These are phyloP conservation scores for Pulveroboletus sp. DNA, from an alignment of 768 basidiomycete genomes.

Conservation along the genomic window DNA sequence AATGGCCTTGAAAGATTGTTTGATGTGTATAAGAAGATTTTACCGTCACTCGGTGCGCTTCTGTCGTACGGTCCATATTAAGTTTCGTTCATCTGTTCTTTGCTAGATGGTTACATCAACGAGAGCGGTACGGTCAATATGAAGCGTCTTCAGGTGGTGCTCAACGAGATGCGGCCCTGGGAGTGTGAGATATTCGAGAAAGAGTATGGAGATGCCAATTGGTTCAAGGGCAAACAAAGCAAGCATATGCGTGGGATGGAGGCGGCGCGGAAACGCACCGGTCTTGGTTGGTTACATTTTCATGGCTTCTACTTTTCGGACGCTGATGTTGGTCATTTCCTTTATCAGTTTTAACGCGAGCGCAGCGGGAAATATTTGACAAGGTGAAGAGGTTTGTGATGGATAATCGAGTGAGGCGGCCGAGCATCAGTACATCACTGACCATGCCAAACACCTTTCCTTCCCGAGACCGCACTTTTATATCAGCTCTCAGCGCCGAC, in stretches of 20 bases:
- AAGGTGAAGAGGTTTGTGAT: constrained; percentile 73
- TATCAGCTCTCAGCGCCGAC: constrained; percentile 69
- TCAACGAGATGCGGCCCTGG: constrained; percentile 85
- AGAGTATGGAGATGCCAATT: constrained; percentile 84
- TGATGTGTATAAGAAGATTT: constrained; percentile 89
- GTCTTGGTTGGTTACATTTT: constrained; percentile 51
- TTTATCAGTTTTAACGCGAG: constrained; percentile 57
- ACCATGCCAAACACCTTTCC: constrained; percentile 76
- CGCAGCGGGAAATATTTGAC: constrained; percentile 77
- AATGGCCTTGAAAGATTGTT: constrained; percentile 92
- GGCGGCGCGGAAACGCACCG: constrained; percentile 50
- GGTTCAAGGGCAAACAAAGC: constrained; percentile 91
- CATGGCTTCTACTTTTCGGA: not conserved
- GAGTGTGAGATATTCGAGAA: constrained; percentile 90
- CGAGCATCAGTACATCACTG: constrained; percentile 40
- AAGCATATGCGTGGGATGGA: constrained; percentile 69
- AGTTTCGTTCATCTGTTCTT: constrained; percentile 1
- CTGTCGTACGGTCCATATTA: not conserved
- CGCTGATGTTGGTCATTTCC: not conserved
- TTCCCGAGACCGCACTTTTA: constrained; percentile 76
- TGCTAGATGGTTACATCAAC: constrained; percentile 86
- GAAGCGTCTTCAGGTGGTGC: constrained; percentile 74
- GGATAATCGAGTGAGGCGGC: constrained; percentile 34
- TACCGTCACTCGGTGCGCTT: constrained; percentile 66
- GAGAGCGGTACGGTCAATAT: constrained; percentile 82